These are phyloP conservation scores for Murraya paniculata DNA, from an alignment of 345 rosid genomes.

Conservation along the genomic window DNA sequence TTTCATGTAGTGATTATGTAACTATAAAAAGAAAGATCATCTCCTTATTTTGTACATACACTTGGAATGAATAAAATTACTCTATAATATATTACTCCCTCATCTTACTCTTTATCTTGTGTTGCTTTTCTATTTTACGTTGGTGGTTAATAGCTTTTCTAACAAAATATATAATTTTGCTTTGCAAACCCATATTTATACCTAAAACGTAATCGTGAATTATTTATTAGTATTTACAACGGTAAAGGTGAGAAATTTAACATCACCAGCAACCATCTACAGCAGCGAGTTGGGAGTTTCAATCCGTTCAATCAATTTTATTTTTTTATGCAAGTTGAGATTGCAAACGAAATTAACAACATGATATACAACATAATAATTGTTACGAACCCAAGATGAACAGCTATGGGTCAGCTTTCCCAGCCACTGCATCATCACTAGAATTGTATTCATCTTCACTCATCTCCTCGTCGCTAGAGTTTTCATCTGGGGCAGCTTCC, in stretches of 20 bases:
- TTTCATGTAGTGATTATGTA: no score
- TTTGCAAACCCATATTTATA: no score
- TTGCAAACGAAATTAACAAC: slow-evolving; percentile 1
- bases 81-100: no score
- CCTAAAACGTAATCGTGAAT: no score
- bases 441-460: slow-evolving; percentile 47
- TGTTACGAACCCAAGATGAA: not conserved
- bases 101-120: no score
- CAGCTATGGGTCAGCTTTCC: slow-evolving; percentile 48
- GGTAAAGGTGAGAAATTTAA: not conserved
- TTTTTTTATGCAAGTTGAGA: not conserved
- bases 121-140: no score
- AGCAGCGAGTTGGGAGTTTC: not conserved
- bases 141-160: no score
- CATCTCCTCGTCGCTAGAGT: slow-evolving; percentile 46
- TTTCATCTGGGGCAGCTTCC: slow-evolving; percentile 38
- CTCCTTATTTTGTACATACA: no score
- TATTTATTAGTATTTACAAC: slow-evolving; percentile 15
- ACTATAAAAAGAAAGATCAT: no score
- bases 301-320: not conserved
- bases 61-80: no score
- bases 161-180: no score
- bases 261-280: not conserved
- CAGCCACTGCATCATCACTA: slow-evolving; percentile 48
- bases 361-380: slow-evolving; percentile 21